phyloP scores from a whole-genome alignment of 192 early-diverging fungal genomes.

The Podila clonocystis region DNA sequence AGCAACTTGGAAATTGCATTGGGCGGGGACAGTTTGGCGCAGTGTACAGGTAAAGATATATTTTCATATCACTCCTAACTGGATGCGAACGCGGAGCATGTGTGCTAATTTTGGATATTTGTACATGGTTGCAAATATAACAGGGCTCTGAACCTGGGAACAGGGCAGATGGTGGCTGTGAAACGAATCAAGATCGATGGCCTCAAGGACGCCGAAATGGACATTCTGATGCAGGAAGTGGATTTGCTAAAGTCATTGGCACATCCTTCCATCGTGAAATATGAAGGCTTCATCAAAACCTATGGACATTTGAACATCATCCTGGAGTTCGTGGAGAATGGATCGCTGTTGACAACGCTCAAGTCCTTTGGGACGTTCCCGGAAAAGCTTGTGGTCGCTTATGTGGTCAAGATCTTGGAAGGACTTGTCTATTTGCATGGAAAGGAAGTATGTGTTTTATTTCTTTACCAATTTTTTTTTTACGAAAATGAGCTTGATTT shows the following conservation, averaged over 20 bases:
- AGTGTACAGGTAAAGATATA: constrained; percentile 71
- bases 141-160: constrained; percentile 81
- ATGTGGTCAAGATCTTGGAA: constrained; percentile 88
- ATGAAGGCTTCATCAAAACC: constrained; percentile 82
- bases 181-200: constrained; percentile 86
- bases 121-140: not conserved
- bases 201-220: constrained; percentile 69
- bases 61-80: not conserved
- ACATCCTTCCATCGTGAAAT: constrained; percentile 87
- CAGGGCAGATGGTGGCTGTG: constrained; percentile 86
- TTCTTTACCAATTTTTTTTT: not conserved
- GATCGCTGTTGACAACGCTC: constrained; percentile 85
- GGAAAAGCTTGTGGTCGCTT: constrained; percentile 87
- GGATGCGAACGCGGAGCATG: not conserved
- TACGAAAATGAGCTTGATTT: not conserved
- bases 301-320: constrained; percentile 82
- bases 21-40: constrained; percentile 91
- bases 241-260: constrained; percentile 85
- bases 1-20: constrained; percentile 86
- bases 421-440: constrained; percentile 92
- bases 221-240: constrained; percentile 89
- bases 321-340: constrained; percentile 92
- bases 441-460: constrained; percentile 67
- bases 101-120: not conserved
- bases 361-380: constrained; percentile 92